Evolutionary conservation across 1,284 basidiomycete genomes (phyloP), one percentile per base, ranked within the genome.

Genomic region (Calocybe gambosa): DNA sequence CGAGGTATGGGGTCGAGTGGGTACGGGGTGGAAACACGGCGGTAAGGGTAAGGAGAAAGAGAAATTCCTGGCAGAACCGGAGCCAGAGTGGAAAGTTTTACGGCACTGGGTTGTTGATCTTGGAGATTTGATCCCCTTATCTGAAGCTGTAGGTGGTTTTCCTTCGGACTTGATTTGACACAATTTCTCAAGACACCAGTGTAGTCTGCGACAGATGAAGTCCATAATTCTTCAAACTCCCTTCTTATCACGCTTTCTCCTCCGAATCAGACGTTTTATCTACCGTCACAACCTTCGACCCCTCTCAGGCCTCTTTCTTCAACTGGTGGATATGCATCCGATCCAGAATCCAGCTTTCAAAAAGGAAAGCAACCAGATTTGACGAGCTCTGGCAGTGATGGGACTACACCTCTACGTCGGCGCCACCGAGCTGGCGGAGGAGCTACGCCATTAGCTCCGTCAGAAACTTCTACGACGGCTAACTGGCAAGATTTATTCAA

Each of bases 71-170:
- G 46, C 36, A 8, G 46, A 50, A 29, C 18, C 42, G 35, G 62
- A 53, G 7, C 49, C 54, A 1, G 67, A 72, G 23, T 92, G 88
- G 88, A 77, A 70, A 38, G 59, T 84, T 1, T 59, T 91, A 50
- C 73, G 82, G 50, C 70, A 79, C 53, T 90, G 88, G 85, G 70
- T 79, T 42, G 64, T 91, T 39, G 69, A 78, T 51, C 62, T 92
- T 39, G 63, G 66, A 23, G 70, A 80, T n/a, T 60, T 91, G 50
- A 62, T 78, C 29, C 79, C 77, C 29, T 56, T 90, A 5, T 70
- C 82, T 29, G 70, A 77, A 28, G 75, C 85, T 59, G 87, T 88
- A 58, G 56, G 78, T 63, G 35, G 29, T 31, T 46, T 47, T 40
- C 10, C 23, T 37, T 29, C 7, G 15, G 7, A 9, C 31, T 23